These are phyloP conservation scores for Tuber borchii DNA, from an alignment of 495 filamentous ascomycete genomes.

Conservation along the genomic window DNA sequence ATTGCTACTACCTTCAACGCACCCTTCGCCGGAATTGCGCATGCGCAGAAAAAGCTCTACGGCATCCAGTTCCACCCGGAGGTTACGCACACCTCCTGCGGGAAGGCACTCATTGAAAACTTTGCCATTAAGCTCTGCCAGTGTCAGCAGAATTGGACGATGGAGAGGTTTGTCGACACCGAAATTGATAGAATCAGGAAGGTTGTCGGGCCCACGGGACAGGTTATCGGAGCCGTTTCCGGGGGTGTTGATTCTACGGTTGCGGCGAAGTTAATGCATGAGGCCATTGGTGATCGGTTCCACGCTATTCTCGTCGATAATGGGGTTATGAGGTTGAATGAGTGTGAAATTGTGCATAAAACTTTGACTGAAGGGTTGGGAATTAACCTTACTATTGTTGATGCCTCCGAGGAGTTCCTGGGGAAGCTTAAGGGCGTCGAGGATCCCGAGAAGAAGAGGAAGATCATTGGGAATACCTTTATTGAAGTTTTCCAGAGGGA, in stretches of 20 bases:
- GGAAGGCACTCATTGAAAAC: constrained; percentile 63
- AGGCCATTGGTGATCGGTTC: constrained; percentile 79
- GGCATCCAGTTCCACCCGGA: constrained; percentile 88
- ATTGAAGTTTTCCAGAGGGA: constrained; percentile 85
- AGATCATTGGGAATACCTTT: constrained; percentile 73
- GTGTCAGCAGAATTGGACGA: constrained; percentile 69
- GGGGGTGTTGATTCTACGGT: constrained; percentile 93
- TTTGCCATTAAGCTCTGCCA: constrained; percentile 76
- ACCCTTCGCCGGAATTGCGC: constrained; percentile 73
- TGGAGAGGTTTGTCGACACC: constrained; percentile 70
- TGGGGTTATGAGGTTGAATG: constrained; percentile 78
- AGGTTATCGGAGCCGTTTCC: constrained; percentile 77
- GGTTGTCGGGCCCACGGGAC: constrained; percentile 69
- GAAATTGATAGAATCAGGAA: constrained; percentile 70
- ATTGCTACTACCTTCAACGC: constrained; percentile 71
- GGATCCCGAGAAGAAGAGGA: constrained; percentile 88
- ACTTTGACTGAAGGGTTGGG: constrained; percentile 68
- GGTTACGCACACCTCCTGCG: constrained; percentile 63
- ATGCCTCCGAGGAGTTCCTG: constrained; percentile 71
- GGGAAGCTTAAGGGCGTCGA: constrained; percentile 64
- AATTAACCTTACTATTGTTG: constrained; percentile 83
- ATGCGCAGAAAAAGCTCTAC: constrained; percentile 59
- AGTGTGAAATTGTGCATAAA: constrained; percentile 71
- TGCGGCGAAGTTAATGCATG: constrained; percentile 75
- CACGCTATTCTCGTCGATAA: constrained; percentile 85